Conservation (phyloP, 257 asterid genomes). For the Verbascum thapsus region DNA sequence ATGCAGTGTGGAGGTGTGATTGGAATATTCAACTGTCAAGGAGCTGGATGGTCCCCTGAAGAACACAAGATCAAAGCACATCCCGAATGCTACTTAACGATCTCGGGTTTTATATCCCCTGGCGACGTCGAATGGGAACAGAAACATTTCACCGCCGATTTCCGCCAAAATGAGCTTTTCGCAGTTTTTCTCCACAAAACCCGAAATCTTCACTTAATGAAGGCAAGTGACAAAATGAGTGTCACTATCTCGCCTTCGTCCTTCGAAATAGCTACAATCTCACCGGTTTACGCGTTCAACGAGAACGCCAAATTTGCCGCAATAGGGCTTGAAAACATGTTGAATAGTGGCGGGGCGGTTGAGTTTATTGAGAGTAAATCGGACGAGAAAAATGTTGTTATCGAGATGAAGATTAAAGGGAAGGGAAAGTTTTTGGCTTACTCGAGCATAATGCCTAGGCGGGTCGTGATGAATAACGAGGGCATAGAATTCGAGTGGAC, state of each 20-base stretch:
- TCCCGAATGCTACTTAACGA: constrained; percentile 41
- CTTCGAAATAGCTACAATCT: constrained; percentile 34
- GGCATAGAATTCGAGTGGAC: too few relatives aligned
- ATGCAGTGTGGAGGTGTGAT: constrained; percentile 50
- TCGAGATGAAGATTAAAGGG: constrained; percentile 36
- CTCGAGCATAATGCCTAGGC: too few relatives aligned
- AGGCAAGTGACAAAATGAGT: constrained; percentile 25
- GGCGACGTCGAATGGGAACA: constrained; percentile 48
- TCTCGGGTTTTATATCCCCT: constrained; percentile 37
- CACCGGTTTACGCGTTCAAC: constrained; percentile 26
- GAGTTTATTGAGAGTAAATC: constrained; percentile 24
- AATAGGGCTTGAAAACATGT: constrained; percentile 44
- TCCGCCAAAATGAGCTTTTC: constrained; percentile 24
- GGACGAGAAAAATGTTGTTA: constrained; percentile 10
- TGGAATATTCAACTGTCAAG: constrained; percentile 52
- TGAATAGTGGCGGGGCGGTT: constrained; percentile 42
- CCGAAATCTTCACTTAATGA: constrained; percentile 31
- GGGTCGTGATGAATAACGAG: too few relatives aligned
- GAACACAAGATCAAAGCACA: constrained; percentile 44
- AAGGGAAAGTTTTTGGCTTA: constrained; percentile 45
- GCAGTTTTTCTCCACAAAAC: constrained; percentile 40
- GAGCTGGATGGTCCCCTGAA: constrained; percentile 56
- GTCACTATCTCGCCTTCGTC: constrained; percentile 38
- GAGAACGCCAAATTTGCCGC: constrained; percentile 35
- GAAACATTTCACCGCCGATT: constrained; percentile 25